Conservation (phyloP, 2,329 filamentous ascomycete species). For the Cryphonectria naterciae region DNA sequence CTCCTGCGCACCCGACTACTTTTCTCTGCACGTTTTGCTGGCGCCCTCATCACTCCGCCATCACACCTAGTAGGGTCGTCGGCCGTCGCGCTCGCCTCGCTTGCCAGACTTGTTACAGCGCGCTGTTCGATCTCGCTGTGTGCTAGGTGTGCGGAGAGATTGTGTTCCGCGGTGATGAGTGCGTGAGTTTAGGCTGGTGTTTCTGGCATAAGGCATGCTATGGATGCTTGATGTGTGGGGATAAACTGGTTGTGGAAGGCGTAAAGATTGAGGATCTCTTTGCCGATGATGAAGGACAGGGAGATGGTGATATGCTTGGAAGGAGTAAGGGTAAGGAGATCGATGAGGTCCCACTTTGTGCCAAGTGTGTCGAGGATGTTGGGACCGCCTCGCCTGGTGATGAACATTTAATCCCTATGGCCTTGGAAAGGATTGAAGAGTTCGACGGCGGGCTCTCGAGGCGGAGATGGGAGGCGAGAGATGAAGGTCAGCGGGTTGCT, state of each 20-base stretch:
- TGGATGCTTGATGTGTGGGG: slow-evolving; percentile 58
- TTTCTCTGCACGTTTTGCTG: slow-evolving; percentile 64
- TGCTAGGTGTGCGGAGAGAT: slow-evolving; percentile 63
- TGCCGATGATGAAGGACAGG: slow-evolving; percentile 17
- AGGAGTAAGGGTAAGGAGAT: slow-evolving; percentile 45
- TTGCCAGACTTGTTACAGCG: slow-evolving; percentile 51
- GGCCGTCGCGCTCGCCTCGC: slow-evolving; percentile 53
- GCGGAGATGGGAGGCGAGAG: slow-evolving; percentile 46
- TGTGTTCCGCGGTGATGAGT: slow-evolving; percentile 56
- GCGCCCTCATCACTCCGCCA: slow-evolving; percentile 39
- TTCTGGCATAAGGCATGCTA: slow-evolving; percentile 64
- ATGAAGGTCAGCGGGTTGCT: too few relatives aligned
- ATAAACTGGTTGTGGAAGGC: slow-evolving; percentile 42
- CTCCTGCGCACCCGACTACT: background rate
- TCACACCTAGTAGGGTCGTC: slow-evolving; percentile 43
- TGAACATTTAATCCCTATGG: slow-evolving; percentile 44
- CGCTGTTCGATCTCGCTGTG: slow-evolving; percentile 57
- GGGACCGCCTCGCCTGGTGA: slow-evolving; percentile 42
- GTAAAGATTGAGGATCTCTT: slow-evolving; percentile 43
- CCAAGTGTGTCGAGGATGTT: slow-evolving; percentile 47
- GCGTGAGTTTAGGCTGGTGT: slow-evolving; percentile 63
- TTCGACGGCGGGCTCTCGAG: slow-evolving; percentile 53
- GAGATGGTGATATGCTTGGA: slow-evolving; percentile 17
- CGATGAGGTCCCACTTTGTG: slow-evolving; percentile 53
- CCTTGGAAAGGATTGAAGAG: slow-evolving; percentile 47